Base-by-base conservation (phyloP, 352 stramenopile genomes). In the Globisporangium paroecandrum region DNA sequence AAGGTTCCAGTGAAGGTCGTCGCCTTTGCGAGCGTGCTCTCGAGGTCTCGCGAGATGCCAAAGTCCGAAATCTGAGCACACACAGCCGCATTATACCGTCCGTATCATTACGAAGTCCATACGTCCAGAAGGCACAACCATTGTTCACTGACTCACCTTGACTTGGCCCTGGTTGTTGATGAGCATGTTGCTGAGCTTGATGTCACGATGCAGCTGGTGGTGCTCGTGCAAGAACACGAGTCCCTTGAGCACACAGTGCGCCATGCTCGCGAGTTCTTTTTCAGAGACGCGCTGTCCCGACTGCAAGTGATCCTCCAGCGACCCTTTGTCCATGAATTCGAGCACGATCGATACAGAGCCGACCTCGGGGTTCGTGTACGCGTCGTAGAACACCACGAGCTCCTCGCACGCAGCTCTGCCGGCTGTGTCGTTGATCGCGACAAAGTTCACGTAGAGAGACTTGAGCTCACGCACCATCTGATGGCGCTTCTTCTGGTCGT, bases 151-250 rank as follows among this genome's bases (percentile, higher is more conserved):
- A 9, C 9, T 32, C 49, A 89, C 80, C 77, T 95, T 95, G 64
- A 94, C 85, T 66, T 89, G 70, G 0, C 85, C 84, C 43, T 80
- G 69, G 22, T 85, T 77, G 71, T 97, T 97, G 47, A 98, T 86
- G 10, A 98, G 85, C 75, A 98, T 93, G 77, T 98, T 98, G 66
- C 89, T 97, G 22, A 96, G 89, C 66, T 98, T 98, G 69, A 98
- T 97, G 46, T 98, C 95, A 47, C 95, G 87, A 69, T 98, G 95
- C 6, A 98, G 68, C 41, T 97, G 90, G 49, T 95, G 86, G 60
- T 93, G 81, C 34, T 90, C 78, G 65, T 98, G 93, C 38, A 98
- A 65, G 66, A 97, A 98, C 0, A 75, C 75, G 1, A 98, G 75
- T 0, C 92, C 94, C 60, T 89, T 83, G 4, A 98, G 75, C 4